phyloP scores from a whole-genome alignment of 2,329 filamentous ascomycete genomes.

The Orbilia javanica region DNA sequence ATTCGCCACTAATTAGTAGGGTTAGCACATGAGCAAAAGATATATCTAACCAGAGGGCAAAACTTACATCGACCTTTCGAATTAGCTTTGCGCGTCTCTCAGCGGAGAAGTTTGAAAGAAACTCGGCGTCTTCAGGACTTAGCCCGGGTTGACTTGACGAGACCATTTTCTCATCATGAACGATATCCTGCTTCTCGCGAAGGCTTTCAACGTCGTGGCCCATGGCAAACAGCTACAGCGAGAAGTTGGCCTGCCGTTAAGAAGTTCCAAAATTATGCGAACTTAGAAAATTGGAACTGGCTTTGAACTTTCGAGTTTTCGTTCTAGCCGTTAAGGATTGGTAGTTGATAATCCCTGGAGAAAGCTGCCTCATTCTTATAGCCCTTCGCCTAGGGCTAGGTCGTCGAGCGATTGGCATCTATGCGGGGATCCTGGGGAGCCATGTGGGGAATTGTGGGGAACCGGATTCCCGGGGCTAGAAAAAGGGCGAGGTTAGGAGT shows the following conservation, averaged over 20 bases:
- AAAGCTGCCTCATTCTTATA: slow-evolving; percentile 29
- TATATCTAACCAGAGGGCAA: neutral
- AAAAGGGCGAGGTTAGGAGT: neutral
- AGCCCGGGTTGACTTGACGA: neutral
- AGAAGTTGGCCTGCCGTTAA: neutral
- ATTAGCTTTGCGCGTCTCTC: slow-evolving; percentile 63
- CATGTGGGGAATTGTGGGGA: slow-evolving; percentile 33
- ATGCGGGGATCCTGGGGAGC: no score
- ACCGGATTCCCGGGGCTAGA: neutral
- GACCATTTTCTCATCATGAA: slow-evolving; percentile 21
- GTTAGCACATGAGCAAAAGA: neutral
- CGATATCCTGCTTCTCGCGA: slow-evolving; percentile 39
- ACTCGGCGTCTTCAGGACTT: slow-evolving; percentile 63
- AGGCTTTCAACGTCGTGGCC: slow-evolving; percentile 28
- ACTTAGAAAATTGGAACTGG: neutral
- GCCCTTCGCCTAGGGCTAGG: neutral
- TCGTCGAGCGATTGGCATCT: neutral
- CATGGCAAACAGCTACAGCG: neutral
- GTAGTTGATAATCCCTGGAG: neutral
- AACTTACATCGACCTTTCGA: slow-evolving; percentile 60
- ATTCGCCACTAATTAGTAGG: slow-evolving; percentile 20
- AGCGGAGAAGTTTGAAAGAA: slow-evolving; percentile 63
- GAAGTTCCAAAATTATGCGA: neutral
- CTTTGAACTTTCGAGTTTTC: neutral
- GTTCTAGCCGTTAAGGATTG: slow-evolving; percentile 18